A percentile compares a stretch with the other conserved stretches of the same genome.
Conservation (phyloP, 768 basidiomycete species). For the Strobilomyces echinocephalus region DNA sequence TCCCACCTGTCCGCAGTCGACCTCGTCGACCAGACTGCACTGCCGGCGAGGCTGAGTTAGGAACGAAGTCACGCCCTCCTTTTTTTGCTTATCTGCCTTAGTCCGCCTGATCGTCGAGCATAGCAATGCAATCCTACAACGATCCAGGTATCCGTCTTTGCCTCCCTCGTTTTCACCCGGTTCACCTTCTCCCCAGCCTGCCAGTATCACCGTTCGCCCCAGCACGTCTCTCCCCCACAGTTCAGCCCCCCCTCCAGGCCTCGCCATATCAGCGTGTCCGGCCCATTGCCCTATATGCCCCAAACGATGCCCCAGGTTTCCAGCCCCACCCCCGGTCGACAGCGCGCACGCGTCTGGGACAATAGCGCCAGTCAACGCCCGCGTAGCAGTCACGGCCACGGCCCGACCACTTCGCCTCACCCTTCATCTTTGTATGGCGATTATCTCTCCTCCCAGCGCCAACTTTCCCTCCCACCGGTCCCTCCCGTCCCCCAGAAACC, state of each 20-base stretch:
- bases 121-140: slow-evolving; percentile 30
- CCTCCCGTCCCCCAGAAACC: slow-evolving; percentile 32
- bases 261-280: slow-evolving; percentile 19
- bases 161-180: neutral
- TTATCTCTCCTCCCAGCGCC: slow-evolving; percentile 17
- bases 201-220: slow-evolving; percentile 15
- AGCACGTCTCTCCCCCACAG: slow-evolving; percentile 16
- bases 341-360: slow-evolving; percentile 22
- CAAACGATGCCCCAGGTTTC: slow-evolving; percentile 5
- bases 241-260: slow-evolving; percentile 14
- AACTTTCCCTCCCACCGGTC: slow-evolving; percentile 21
- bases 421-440: slow-evolving; percentile 27
- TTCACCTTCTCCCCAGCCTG: slow-evolving; percentile 17
- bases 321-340: slow-evolving; percentile 23
- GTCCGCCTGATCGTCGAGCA: neutral
- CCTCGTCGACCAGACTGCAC: neutral
- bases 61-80: slow-evolving; percentile 3
- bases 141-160: slow-evolving; percentile 21
- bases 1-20: neutral
- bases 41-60: neutral
- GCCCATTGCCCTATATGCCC: neutral
- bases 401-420: too few species aligned
- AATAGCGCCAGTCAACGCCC: slow-evolving; percentile 8
- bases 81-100: neutral
- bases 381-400: slow-evolving; percentile 5